Evolutionary conservation across 164 flowering plant genomes (phyloP).

Genomic region (Aristolochia contorta): DNA sequence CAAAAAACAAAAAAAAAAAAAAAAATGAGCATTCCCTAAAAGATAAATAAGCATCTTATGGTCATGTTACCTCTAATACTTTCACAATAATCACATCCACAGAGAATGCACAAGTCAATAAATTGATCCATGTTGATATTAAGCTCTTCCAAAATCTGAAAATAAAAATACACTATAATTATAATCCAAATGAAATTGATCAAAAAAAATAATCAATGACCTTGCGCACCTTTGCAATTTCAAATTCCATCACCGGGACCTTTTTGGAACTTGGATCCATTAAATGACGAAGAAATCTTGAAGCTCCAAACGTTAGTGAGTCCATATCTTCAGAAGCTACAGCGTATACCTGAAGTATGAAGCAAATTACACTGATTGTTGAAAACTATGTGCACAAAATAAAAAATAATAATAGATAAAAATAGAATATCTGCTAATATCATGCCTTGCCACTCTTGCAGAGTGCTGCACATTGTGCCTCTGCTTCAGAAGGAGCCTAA

Average conservation of each 20-base stretch:
- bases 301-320: constrained; percentile 96
- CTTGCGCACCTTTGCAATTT: constrained; percentile 57
- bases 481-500: constrained; percentile 98
- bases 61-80: constrained; percentile 70
- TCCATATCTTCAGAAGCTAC: constrained; percentile 99
- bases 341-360: constrained; percentile 63
- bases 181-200: constrained; percentile 7
- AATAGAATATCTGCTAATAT: neutral
- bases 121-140: too few relatives aligned
- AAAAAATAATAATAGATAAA: neutral
- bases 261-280: constrained; percentile 97
- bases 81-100: too few relatives aligned
- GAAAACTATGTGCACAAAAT: neutral
- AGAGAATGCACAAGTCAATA: too few relatives aligned
- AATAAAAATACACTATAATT: constrained; percentile 3
- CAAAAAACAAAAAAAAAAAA: too few relatives aligned
- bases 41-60: neutral
- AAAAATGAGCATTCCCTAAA: too few relatives aligned
- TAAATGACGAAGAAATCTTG: constrained; percentile 89
- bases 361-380: neutral
- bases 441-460: constrained; percentile 79
- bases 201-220: neutral
- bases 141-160: constrained; percentile 86
- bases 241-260: constrained; percentile 95
- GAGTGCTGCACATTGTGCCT: constrained; percentile 96